Percentiles rank a stretch among this genome's conserved stretches.
phyloP scores from a whole-genome alignment of 306 rosid species.

The Citrullus amarus region DNA sequence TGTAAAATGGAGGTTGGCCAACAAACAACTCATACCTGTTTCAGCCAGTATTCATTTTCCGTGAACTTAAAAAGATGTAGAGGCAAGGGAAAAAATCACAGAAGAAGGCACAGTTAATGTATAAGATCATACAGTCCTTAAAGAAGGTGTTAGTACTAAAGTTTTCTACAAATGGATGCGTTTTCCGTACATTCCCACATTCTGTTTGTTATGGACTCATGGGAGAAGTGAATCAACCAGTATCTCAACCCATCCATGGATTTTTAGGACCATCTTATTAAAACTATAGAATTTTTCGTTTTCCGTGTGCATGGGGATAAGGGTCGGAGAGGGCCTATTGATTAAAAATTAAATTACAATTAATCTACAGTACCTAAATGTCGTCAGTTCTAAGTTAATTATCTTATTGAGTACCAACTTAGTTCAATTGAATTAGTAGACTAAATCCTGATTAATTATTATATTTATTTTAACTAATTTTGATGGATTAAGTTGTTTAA shows the following conservation, averaged over 20 bases:
- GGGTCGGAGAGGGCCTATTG: not conserved
- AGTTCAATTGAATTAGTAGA: too few species aligned
- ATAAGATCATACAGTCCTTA: not conserved
- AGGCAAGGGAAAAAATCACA: slow-evolving; percentile 5
- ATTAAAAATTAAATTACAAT: too few species aligned
- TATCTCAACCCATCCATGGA: not conserved
- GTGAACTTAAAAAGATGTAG: slow-evolving; percentile 10
- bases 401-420: too few species aligned
- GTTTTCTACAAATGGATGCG: not conserved
- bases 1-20: slow-evolving; percentile 98
- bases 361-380: not conserved
- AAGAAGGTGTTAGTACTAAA: not conserved
- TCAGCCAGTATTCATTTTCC: slow-evolving; percentile 16
- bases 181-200: not conserved
- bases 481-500: too few species aligned
- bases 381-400: too few species aligned
- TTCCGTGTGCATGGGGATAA: not conserved
- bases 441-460: too few species aligned
- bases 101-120: not conserved
- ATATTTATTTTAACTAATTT: too few species aligned
- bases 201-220: not conserved
- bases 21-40: slow-evolving; percentile 95
- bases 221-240: not conserved
- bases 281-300: not conserved
- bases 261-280: not conserved